phyloP scores from a whole-genome alignment of 768 basidiomycete genomes.

The Dacryopinax primogenitus region DNA sequence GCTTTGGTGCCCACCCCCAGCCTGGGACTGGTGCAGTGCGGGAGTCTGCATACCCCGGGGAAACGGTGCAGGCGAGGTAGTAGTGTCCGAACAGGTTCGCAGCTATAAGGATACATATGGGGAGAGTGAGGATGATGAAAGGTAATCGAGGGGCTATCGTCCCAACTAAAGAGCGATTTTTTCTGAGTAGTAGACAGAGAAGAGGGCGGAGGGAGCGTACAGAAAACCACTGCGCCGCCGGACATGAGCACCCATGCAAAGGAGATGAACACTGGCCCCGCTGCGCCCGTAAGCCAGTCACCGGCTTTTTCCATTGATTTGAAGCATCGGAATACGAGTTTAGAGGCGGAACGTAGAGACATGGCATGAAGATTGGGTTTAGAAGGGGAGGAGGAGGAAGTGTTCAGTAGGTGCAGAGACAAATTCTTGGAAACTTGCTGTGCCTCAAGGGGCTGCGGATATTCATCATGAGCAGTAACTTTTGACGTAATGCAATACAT shows the following conservation, averaged over 20 bases:
- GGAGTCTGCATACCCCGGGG: conserved; percentile 69
- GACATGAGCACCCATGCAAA: conserved; percentile 64
- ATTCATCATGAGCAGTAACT: too few species aligned
- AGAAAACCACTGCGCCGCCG: conserved; percentile 31
- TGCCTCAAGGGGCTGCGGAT: too few species aligned
- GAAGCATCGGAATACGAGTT: conserved; percentile 46
- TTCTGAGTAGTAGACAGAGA: neutral
- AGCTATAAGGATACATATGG: conserved; percentile 61
- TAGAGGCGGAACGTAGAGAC: conserved; percentile 19
- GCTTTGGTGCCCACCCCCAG: conserved; percentile 18
- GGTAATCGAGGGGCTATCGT: conserved; percentile 58
- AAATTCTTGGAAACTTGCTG: too few species aligned
- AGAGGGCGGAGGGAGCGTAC: neutral
- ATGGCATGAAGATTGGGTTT: neutral
- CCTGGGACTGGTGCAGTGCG: neutral
- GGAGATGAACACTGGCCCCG: conserved; percentile 78
- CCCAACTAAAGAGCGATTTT: conserved; percentile 43
- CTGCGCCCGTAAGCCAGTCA: conserved; percentile 74
- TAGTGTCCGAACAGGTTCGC: conserved; percentile 72
- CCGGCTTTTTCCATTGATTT: conserved; percentile 55
- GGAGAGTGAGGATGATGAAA: conserved; percentile 45
- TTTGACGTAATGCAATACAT: too few species aligned
- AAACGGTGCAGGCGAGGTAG: conserved; percentile 65
- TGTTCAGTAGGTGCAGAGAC: too few species aligned
- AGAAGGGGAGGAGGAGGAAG: too few species aligned